Evolutionary conservation across 2,329 filamentous ascomycete species (phyloP).

Genomic region (Ophiosphaerella herpotricha): DNA sequence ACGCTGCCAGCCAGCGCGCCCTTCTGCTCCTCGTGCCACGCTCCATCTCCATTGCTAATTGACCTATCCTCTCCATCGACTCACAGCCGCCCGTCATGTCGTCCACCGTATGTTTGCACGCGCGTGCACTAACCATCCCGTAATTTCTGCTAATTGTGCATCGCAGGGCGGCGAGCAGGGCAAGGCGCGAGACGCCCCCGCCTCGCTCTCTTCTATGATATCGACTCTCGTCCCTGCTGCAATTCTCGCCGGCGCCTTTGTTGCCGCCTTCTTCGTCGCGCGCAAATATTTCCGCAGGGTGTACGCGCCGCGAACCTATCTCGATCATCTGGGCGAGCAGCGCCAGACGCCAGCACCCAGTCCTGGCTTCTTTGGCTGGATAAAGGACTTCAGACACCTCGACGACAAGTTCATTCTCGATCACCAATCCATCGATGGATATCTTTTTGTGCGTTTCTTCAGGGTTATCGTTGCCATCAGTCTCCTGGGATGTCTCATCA

Average conservation of each 20-base stretch:
- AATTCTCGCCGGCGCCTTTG: conserved; percentile 35
- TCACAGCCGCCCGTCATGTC: conserved; percentile 26
- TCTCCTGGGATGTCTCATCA: conserved; percentile 50
- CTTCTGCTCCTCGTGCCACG: not conserved
- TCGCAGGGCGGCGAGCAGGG: conserved; percentile 23
- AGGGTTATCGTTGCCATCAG: conserved; percentile 50
- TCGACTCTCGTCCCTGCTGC: conserved; percentile 41
- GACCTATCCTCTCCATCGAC: conserved; percentile 4
- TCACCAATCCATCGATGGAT: conserved; percentile 56
- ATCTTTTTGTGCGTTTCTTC: conserved; percentile 54
- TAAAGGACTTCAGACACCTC: conserved; percentile 52
- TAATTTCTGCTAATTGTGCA: no score
- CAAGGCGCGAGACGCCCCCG: conserved; percentile 42
- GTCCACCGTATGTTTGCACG: conserved; percentile 18
- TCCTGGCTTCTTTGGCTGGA: conserved; percentile 58
- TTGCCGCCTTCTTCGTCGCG: conserved; percentile 49
- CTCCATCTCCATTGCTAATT: not conserved
- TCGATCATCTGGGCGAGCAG: conserved; percentile 48
- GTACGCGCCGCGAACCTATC: conserved; percentile 54
- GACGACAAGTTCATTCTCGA: conserved; percentile 53
- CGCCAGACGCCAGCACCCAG: conserved; percentile 54
- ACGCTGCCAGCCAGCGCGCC: not conserved
- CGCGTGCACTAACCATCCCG: not conserved
- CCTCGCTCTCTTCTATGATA: conserved; percentile 52
- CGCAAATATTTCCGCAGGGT: conserved; percentile 50